Evolutionary conservation across 1,284 basidiomycete species (phyloP).

Genomic region (Naganishia albida): DNA sequence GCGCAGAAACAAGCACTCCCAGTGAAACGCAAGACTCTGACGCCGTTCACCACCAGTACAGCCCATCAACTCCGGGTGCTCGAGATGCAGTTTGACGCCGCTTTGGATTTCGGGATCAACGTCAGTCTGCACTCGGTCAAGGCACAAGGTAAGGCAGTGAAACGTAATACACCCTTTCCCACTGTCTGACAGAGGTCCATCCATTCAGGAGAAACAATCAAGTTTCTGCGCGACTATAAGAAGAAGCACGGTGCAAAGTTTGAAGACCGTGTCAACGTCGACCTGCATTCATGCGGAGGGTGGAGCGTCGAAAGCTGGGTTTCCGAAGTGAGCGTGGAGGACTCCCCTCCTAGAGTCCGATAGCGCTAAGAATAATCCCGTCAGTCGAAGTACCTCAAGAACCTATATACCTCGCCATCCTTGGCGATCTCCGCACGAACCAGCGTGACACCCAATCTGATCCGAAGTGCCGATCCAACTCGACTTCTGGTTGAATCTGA

Average conservation of each 20-base stretch:
- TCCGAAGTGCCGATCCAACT: constrained; percentile 46
- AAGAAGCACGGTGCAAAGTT: constrained; percentile 40
- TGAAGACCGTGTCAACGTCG: constrained; percentile 49
- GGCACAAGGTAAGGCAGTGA: constrained; percentile 42
- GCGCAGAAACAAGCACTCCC: constrained; percentile 25
- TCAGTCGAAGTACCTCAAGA: constrained; percentile 43
- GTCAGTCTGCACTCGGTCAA: constrained; percentile 55
- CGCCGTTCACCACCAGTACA: constrained; percentile 53
- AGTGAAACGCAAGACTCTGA: constrained; percentile 41
- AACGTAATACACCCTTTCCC: background rate
- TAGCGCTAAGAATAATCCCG: background rate
- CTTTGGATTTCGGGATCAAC: constrained; percentile 50
- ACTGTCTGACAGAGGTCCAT: background rate
- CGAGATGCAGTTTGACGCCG: constrained; percentile 52
- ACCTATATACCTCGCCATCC: constrained; percentile 55
- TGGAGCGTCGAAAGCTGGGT: constrained; percentile 46
- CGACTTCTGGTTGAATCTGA: constrained; percentile 55
- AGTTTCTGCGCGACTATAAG: constrained; percentile 44
- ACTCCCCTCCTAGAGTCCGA: no score
- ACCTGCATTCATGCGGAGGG: constrained; percentile 53
- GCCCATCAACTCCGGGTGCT: constrained; percentile 52
- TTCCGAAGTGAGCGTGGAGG: constrained; percentile 38
- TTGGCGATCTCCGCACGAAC: constrained; percentile 53
- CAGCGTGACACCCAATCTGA: constrained; percentile 43
- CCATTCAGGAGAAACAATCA: constrained; percentile 47